Conservation (phyloP, 352 stramenopile genomes). For the Peronosclerospora sorghi region DNA sequence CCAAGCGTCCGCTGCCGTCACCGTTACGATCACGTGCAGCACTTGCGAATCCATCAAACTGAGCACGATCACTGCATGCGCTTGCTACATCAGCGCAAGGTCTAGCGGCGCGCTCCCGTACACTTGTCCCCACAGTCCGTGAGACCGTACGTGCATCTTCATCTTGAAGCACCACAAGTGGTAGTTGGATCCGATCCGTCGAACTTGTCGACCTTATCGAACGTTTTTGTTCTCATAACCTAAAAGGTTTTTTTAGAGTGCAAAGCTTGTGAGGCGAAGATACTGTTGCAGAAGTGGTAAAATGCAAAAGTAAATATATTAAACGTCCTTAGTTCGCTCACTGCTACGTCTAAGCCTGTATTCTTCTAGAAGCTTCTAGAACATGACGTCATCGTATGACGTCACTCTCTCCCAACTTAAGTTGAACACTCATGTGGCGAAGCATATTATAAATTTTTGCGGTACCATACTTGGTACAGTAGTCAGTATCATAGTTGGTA, state of each 20-base stretch:
- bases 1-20: not conserved
- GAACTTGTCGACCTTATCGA: not conserved
- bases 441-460: no score
- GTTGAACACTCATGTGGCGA: no score
- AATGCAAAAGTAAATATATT: no score
- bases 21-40: not conserved
- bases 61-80: not conserved
- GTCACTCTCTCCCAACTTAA: no score
- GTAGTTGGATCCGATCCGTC: not conserved
- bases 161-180: not conserved
- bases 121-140: not conserved
- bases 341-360: no score
- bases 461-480: no score
- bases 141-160: not conserved
- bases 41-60: not conserved
- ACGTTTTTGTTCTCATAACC: not conserved
- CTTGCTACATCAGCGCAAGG: not conserved
- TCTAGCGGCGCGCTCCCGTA: not conserved
- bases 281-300: not conserved
- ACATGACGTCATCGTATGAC: no score
- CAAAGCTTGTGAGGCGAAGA: not conserved
- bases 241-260: not conserved
- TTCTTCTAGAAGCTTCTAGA: no score
- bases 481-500: no score
- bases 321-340: no score